Evolutionary conservation across 1,284 basidiomycete genomes (phyloP).

Genomic region (Papiliotrema laurentii): DNA sequence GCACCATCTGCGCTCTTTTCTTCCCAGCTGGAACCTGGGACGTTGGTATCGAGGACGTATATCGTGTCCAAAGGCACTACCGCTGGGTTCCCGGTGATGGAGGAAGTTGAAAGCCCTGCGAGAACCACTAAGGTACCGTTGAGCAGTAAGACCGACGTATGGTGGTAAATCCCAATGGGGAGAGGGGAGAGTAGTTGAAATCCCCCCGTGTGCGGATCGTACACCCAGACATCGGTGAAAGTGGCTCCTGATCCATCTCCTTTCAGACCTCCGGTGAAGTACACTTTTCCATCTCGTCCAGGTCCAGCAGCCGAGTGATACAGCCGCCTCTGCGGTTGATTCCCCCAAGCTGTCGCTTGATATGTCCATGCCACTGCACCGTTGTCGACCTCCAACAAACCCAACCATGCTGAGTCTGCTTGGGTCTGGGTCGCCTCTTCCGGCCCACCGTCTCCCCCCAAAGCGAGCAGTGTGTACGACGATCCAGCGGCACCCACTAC

Average conservation of each 20-base stretch:
- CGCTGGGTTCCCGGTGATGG: constrained; percentile 21
- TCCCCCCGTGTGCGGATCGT: constrained; percentile 51
- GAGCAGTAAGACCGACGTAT: constrained; percentile 61
- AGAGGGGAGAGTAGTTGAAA: constrained; percentile 60
- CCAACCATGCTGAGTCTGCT: constrained; percentile 59
- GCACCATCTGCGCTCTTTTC: constrained; percentile 45
- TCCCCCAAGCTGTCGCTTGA: constrained; percentile 57
- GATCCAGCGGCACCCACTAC: constrained; percentile 13
- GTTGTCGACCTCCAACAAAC: neutral
- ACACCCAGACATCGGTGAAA: constrained; percentile 63
- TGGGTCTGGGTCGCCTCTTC: constrained; percentile 55
- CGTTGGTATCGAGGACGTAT: constrained; percentile 62
- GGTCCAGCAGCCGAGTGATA: constrained; percentile 61
- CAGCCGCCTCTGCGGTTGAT: constrained; percentile 66
- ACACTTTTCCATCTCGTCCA: constrained; percentile 52
- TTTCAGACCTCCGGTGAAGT: constrained; percentile 68
- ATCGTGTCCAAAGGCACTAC: constrained; percentile 59
- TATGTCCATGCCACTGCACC: constrained; percentile 26
- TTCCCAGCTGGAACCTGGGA: constrained; percentile 55
- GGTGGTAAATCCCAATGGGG: constrained; percentile 66
- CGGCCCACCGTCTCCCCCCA: constrained; percentile 69
- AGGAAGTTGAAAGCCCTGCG: constrained; percentile 62
- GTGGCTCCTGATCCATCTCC: constrained; percentile 66
- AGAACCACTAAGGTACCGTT: constrained; percentile 69
- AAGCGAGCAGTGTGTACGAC: constrained; percentile 53